These are phyloP conservation scores for Syzygium grande DNA, from an alignment of 345 rosid genomes.

Conservation along the genomic window DNA sequence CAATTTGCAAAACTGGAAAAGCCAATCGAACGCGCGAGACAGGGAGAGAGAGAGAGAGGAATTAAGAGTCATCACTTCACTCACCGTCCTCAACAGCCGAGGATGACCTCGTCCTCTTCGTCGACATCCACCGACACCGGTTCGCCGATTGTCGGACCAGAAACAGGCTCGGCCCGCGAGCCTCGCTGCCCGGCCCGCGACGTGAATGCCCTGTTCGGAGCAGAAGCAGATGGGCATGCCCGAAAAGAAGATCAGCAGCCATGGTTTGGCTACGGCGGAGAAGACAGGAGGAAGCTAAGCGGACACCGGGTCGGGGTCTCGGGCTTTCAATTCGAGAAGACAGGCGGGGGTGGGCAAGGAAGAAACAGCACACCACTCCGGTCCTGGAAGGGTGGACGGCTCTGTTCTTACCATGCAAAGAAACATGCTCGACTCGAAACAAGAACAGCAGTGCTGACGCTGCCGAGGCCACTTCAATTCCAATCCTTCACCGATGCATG, in stretches of 20 bases:
- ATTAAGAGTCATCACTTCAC: background rate
- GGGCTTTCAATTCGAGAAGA: background rate
- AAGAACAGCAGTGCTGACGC: background rate
- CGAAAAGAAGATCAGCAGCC: background rate
- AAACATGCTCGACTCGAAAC: background rate
- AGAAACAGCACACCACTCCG: no score
- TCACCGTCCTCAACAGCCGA: constrained; percentile 49
- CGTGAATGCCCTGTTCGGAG: constrained; percentile 6
- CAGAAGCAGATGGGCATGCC: constrained; percentile 5
- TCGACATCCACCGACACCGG: constrained; percentile 30
- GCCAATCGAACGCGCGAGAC: background rate
- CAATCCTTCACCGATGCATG: no score
- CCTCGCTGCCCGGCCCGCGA: constrained; percentile 37
- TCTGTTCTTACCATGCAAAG: background rate
- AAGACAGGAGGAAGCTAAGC: background rate
- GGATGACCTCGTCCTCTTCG: constrained; percentile 26
- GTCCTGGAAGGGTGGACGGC: no score
- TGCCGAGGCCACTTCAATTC: no score
- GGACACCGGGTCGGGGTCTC: no score
- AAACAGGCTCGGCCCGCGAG: constrained; percentile 23
- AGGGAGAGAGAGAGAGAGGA: background rate
- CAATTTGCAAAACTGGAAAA: background rate
- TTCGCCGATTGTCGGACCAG: constrained; percentile 24
- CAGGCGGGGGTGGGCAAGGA: no score
- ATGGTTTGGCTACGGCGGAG: background rate